Evolutionary conservation across 257 asterid species (phyloP), one percentile per base, ranked within the genome.

Genomic region (Lavandula angustifolia): DNA sequence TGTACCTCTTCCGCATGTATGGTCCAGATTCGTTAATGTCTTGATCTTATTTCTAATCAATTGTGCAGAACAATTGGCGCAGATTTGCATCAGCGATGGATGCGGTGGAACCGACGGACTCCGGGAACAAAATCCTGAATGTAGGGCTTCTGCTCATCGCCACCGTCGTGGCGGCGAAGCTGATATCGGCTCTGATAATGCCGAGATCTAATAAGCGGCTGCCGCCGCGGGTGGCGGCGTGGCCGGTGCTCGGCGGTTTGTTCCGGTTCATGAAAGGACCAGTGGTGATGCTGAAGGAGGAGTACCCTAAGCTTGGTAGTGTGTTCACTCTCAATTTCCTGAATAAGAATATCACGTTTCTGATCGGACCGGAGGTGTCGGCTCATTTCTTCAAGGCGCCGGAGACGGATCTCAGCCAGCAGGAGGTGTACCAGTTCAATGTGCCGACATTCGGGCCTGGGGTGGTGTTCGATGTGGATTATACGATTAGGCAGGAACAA

Each of bases 381-480:
- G 81, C 95, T 14, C 98, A 88, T 79, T 91, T 91, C 81, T 89
- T 89, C 67, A 87, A 89, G 83, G 95, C 97, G 43, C 61, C 85
- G 0, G 97, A 89, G 71, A 75, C 92, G 7, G 97, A 89, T 70
- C 94, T 85, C 66, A 85, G 95, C 74, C 96, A 89, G 71, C 94
- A 85, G 64, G 95, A 87, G 74, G 95, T 86, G 5, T 87, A 85
- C 65, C 92, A 87, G 62, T 89, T 89, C 76, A 91, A 91, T 50
- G 98, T 91, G 67, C 98, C 94, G 0, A 91, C 98, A 0, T 91
- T 88, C 32, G 98, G 98, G 53, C 98, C 96, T 0, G 98, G 98
- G 1, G 96, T 91, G 17, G 96, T 91, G 63, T 89, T 89, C 66
- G 97, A 89, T 69, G 97, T 87, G 22, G 94, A 89, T 40, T 89